Base-by-base conservation (phyloP, 2,329 filamentous ascomycete genomes). In the Pseudogymnoascus sp. region DNA sequence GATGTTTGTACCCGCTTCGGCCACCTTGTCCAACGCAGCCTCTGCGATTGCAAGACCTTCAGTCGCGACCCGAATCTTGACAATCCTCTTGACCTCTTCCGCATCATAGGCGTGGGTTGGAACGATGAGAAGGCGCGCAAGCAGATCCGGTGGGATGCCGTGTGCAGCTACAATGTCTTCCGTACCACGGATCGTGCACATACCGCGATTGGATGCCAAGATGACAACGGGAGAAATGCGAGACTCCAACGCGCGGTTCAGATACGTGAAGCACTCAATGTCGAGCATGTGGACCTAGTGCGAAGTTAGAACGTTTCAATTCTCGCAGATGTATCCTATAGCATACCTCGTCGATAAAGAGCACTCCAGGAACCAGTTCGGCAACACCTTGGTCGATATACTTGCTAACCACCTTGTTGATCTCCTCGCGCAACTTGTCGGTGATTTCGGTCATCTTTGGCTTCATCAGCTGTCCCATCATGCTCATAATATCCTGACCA, bases 381-480 rank as follows among this genome's bases (percentile, higher is more conserved):
- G 95, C 95, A 34, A 97, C 92, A 66, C 95, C 95, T 78, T 97
- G 93, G 75, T 97, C 95, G 70, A 99, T 99, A 78, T 97, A 99
- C 77, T 93, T 92, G 82, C 92, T 96, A 69, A 99, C 95, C 31
- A 99, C 93, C 80, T 97, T 97, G 85, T 99, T 97, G 80, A 99
- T 97, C 79, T 99, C 95, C 63, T 85, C 82, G 65, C 95, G 86
- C 72, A 99, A 80, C 81, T 99, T 99, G 78, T 99, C 95, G 31
- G 95, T 99, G 73, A 99, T 97, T 76, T 99, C 95, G 5, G 95
- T 99, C 87, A 97, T 97, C 81, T 96, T 96, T 66, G 95, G 95
- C 84, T 97, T 97, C 92, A 97, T 97, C 73, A 99, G 80, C 78
- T 99, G 95, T 71, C 95, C 95, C 93, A 99, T 97, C 95, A 99